These are phyloP conservation scores for Pholiota molesta DNA, from an alignment of 768 basidiomycete species.

Conservation along the genomic window DNA sequence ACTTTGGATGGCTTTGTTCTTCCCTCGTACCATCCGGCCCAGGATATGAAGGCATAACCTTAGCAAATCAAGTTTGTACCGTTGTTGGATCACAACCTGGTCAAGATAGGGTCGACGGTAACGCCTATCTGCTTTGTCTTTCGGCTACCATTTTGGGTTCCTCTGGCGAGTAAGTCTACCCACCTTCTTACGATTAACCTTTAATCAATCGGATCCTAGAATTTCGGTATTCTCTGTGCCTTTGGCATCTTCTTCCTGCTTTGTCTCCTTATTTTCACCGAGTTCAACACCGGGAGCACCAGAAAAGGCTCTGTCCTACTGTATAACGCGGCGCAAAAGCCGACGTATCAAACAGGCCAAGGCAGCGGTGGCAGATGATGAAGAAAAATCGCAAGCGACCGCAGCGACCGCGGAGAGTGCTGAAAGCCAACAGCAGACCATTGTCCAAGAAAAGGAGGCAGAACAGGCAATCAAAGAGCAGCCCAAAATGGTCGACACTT, in stretches of 20 bases:
- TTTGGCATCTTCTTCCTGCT: conserved; percentile 66
- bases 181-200: background rate
- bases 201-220: conserved; percentile 34
- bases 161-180: conserved; percentile 44
- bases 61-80: conserved; percentile 77
- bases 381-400: conserved; percentile 32
- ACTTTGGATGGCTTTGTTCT: conserved; percentile 64
- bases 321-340: conserved; percentile 60
- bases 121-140: conserved; percentile 51
- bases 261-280: conserved; percentile 61
- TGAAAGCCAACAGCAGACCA: conserved; percentile 14
- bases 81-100: conserved; percentile 68
- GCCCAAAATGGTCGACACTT: conserved; percentile 57
- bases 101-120: conserved; percentile 61
- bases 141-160: conserved; percentile 45
- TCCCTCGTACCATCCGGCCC: conserved; percentile 63
- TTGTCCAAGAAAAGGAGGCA: conserved; percentile 23
- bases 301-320: conserved; percentile 48
- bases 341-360: conserved; percentile 31
- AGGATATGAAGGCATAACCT: conserved; percentile 56
- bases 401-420: background rate
- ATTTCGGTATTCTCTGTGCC: conserved; percentile 69
- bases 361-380: conserved; percentile 32
- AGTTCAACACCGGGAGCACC: conserved; percentile 47
- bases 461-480: conserved; percentile 40